A percentile compares a stretch with the other conserved stretches of the same genome.
These are phyloP conservation scores for Metarhizium anisopliae DNA, from an alignment of 2,329 filamentous ascomycete species.

Conservation along the genomic window DNA sequence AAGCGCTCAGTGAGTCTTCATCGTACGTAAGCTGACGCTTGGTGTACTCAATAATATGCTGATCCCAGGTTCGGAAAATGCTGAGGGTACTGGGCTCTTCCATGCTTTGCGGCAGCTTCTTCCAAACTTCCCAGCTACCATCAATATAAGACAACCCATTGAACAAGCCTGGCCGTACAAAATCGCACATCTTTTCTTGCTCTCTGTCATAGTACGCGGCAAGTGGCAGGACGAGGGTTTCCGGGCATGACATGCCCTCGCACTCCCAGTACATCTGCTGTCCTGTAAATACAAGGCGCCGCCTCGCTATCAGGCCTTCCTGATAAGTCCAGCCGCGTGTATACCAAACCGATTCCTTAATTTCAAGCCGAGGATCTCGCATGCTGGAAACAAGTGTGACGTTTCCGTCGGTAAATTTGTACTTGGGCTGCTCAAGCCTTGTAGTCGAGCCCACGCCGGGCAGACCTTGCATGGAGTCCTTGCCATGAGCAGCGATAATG, in stretches of 20 bases:
- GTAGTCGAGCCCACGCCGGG: slow-evolving; percentile 22
- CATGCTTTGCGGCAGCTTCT: slow-evolving; percentile 17
- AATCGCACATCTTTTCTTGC: slow-evolving; percentile 26
- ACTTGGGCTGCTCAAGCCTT: slow-evolving; percentile 19
- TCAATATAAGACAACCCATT: slow-evolving; percentile 26
- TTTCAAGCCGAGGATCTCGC: slow-evolving; percentile 18
- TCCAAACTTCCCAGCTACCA: slow-evolving; percentile 27
- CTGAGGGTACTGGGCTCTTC: slow-evolving; percentile 25
- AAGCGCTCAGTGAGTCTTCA: slow-evolving; percentile 24
- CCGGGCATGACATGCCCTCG: slow-evolving; percentile 27
- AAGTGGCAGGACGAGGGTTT: slow-evolving; percentile 22
- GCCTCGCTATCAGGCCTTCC: slow-evolving; percentile 26
- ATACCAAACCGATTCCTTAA: slow-evolving; percentile 24
- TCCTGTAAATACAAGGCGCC: slow-evolving; percentile 29
- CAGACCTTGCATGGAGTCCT: slow-evolving; percentile 23
- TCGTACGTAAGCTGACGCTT: slow-evolving; percentile 18
- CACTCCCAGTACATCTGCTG: slow-evolving; percentile 32
- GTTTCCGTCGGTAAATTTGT: slow-evolving; percentile 22
- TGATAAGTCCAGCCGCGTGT: slow-evolving; percentile 31
- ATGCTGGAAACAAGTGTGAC: slow-evolving; percentile 24
- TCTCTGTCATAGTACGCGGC: slow-evolving; percentile 22
- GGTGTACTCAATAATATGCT: slow-evolving; percentile 24
- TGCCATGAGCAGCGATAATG: slow-evolving; percentile 29
- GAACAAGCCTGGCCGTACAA: slow-evolving; percentile 24
- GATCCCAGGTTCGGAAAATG: slow-evolving; percentile 25